Evolutionary conservation across 2,329 filamentous ascomycete species (phyloP), one percentile per base, ranked within the genome.

Genomic region (Sporothrix dimorphospora): DNA sequence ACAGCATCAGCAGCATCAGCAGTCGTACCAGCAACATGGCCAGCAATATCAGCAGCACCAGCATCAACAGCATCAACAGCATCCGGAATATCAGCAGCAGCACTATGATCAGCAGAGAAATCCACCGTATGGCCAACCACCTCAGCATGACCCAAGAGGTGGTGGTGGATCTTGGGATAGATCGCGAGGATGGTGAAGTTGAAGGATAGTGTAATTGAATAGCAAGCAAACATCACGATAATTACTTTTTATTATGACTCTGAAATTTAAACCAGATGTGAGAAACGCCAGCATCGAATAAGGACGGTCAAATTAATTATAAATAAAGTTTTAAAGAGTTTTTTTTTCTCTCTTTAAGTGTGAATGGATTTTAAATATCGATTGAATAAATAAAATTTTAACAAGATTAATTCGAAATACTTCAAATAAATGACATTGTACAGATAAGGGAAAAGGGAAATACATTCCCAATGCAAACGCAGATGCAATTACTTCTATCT

Each of bases 1-100:
- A 21, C 66, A 55, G 11, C 73, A 38, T 6, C 30, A 53, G 1
- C 66, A 71, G 5, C 73, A 66, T 14, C 66, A 71, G 9, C 67
- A 65, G 19, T 42, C 19, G 5, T 69, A 69, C 2, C 71, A 74
- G 16, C 69, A 55, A 30, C 24, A 71, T 34, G 30, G 30, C 1
- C 30, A 45, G 4, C 24, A 21, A 7, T 51, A 51, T 34, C 65
- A 53, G 14, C n/a, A 63, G 7, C 59, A 16, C 42, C 16, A 65
- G 6, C 34, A 47, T 12, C 9, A 27, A n/a, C 53, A 59, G 51
- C 51, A 55, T 63, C 30, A 16, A n/a, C 63, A 51, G 27, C 63
- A 67, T 55, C 21, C 24, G 11, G 51, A 12, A 1, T 27, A 55
- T 55, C 61, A 65, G 40, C 21, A 45, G 40, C 34, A 65, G 12